Percentiles rank a stretch among this genome's conserved stretches.
Evolutionary conservation across 2,329 filamentous ascomycete species (phyloP).

Genomic region (Alternaria alternata): DNA sequence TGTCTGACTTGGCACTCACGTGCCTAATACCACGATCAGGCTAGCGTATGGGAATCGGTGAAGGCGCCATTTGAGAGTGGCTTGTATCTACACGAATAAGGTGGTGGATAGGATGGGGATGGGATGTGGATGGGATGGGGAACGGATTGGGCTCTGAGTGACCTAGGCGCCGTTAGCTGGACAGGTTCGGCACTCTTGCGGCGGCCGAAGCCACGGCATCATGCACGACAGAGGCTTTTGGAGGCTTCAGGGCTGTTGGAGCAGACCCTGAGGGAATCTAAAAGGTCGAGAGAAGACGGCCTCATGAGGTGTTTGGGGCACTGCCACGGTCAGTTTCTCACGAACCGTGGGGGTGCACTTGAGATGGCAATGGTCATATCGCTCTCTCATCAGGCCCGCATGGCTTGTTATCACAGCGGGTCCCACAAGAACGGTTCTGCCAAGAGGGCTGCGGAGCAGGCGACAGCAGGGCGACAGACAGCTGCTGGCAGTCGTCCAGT

Average conservation of each 20-base stretch:
- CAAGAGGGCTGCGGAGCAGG: constrained; percentile 38
- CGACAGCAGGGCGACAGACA: constrained; percentile 33
- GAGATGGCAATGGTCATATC: constrained; percentile 43
- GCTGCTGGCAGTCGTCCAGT: constrained; percentile 3
- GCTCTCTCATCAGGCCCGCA: constrained; percentile 39
- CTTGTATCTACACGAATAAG: constrained; percentile 6
- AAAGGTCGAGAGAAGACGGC: not conserved
- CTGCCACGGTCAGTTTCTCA: not conserved
- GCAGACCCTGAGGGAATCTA: not conserved
- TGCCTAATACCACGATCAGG: constrained; percentile 21
- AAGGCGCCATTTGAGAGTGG: constrained; percentile 23
- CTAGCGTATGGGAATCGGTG: constrained; percentile 27
- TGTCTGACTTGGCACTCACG: constrained; percentile 43
- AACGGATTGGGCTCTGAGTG: not conserved
- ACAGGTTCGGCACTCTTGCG: constrained; percentile 6
- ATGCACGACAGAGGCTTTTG: not conserved
- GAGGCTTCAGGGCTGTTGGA: not conserved
- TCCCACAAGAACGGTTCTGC: constrained; percentile 40
- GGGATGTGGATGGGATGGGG: not conserved
- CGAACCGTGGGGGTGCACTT: constrained; percentile 30
- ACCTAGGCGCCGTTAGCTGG: constrained; percentile 1
- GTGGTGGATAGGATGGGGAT: not conserved
- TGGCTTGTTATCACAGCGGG: constrained; percentile 43
- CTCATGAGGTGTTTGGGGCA: not conserved
- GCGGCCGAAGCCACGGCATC: constrained; percentile 11